Evolutionary conservation across 2,329 filamentous ascomycete genomes (phyloP).

Genomic region (Aspergillus novofumigatus): DNA sequence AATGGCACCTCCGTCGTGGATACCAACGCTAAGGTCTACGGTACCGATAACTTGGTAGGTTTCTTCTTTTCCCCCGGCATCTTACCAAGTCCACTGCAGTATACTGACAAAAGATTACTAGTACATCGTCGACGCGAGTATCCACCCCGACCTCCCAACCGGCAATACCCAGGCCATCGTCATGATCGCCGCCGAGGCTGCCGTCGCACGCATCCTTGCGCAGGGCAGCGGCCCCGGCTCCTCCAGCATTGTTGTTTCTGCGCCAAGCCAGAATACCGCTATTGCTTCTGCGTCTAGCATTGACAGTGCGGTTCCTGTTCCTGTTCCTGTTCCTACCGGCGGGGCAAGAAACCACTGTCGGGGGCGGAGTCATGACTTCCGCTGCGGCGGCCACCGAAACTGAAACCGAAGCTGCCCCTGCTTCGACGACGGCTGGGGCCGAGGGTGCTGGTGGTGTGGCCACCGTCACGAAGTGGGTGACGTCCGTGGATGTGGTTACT

Average conservation of each 20-base stretch:
- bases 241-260: not conserved
- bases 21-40: slow-evolving; percentile 60
- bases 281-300: not conserved
- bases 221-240: slow-evolving; percentile 15
- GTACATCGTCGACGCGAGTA: slow-evolving; percentile 64
- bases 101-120: slow-evolving; percentile 3
- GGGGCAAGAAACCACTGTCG: not conserved
- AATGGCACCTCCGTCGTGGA: slow-evolving; percentile 60
- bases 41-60: slow-evolving; percentile 58
- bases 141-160: slow-evolving; percentile 65
- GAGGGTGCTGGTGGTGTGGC: no score
- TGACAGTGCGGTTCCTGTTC: not conserved
- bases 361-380: not conserved
- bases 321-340: not conserved
- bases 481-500: not conserved
- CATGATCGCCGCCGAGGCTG: slow-evolving; percentile 60
- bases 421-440: no score
- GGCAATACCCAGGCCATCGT: slow-evolving; percentile 64
- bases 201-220: slow-evolving; percentile 50
- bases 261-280: not conserved
- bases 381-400: not conserved
- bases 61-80: no score
- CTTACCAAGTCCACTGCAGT: no score
- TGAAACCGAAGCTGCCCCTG: no score
- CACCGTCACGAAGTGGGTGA: not conserved